Evolutionary conservation across 768 basidiomycete species (phyloP), one percentile per base, ranked within the genome.

Genomic region (Hygrophoropsis aurantiaca): DNA sequence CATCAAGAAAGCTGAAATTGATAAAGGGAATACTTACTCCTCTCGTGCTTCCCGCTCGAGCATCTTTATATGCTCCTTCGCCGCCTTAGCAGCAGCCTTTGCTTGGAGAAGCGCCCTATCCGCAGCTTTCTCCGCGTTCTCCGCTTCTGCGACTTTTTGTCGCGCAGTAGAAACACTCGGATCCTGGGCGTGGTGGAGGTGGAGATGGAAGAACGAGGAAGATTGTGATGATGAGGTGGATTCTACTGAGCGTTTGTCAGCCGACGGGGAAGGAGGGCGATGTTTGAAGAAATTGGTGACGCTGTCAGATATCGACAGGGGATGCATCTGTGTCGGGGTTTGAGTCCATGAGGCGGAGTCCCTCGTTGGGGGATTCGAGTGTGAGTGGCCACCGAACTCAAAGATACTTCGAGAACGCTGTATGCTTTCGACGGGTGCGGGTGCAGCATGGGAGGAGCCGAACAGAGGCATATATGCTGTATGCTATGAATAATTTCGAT

Each of bases 11-110:
- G 15, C 54, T n/a, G 19, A 13, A 30, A 6, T 30, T 30, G 7
- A 30, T n/a, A n/a, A n/a, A n/a, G n/a, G n/a, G n/a, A n/a, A n/a
- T n/a, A 60, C 79, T 59, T 59, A 81, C 80, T 79, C 80, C 58
- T 78, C 75, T 20, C 67, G 35, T 3, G 75, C 77, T 50, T 81
- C 80, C 11, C 61, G 63, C 61, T 82, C 78, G n/a, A 81, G 61
- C 11, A 63, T 62, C 49, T 68, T 64, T 44, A 79, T 74, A 39
- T 78, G 74, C 33, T 77, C 71, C 37, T 67, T 61, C 11, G 81
- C 81, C 39, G 72, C 72, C 32, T 67, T 67, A 30, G 78, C 80
- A 15, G 70, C 69, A 13, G 65, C 59, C 7, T 78, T 58, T 0
- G 81, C 81, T 27, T 72, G 62, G 19, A 58, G 52, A 8, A 81